These are phyloP conservation scores for Coix lacrymajobi DNA, from an alignment of 176 grass and related monocot genomes.

Conservation along the genomic window DNA sequence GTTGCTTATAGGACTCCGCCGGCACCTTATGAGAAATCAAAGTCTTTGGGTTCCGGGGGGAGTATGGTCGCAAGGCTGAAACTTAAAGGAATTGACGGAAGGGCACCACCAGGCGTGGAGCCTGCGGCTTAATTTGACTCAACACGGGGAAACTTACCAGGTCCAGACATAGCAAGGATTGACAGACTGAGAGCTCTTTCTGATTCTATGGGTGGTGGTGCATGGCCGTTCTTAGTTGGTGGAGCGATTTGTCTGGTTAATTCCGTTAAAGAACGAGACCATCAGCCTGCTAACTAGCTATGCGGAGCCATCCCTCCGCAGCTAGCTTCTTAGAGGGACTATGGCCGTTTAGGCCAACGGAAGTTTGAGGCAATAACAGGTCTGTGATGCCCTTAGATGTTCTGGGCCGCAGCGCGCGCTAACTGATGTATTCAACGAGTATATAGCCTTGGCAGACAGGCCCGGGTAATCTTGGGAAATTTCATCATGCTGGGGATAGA, in stretches of 20 bases:
- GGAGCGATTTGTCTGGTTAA: too few species aligned
- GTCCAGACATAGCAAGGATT: slow-evolving; percentile 54
- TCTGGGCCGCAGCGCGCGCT: slow-evolving; percentile 65
- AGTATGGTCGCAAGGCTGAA: slow-evolving; percentile 18
- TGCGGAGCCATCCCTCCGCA: slow-evolving; percentile 4
- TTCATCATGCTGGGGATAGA: slow-evolving; percentile 62
- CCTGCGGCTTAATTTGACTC: slow-evolving; percentile 25
- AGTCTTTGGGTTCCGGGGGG: neutral
- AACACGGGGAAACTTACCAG: slow-evolving; percentile 40
- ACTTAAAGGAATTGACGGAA: slow-evolving; percentile 65
- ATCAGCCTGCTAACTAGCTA: slow-evolving; percentile 59
- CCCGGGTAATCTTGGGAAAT: slow-evolving; percentile 71
- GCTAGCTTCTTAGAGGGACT: slow-evolving; percentile 9
- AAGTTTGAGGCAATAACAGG: slow-evolving; percentile 20
- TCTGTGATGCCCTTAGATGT: slow-evolving; percentile 92
- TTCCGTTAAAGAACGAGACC: too few species aligned
- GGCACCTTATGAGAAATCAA: slow-evolving; percentile 70
- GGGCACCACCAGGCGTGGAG: slow-evolving; percentile 26
- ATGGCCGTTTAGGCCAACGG: slow-evolving; percentile 11
- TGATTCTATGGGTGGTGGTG: too few species aligned
- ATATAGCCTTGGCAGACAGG: slow-evolving; percentile 75
- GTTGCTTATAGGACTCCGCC: slow-evolving; percentile 63
- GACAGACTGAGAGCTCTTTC: too few species aligned
- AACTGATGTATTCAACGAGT: slow-evolving; percentile 83
- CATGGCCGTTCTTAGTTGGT: too few species aligned